Evolutionary conservation across 2,329 filamentous ascomycete genomes (phyloP), one percentile per base, ranked within the genome.

Genomic region (Periglandula ipomoeae): DNA sequence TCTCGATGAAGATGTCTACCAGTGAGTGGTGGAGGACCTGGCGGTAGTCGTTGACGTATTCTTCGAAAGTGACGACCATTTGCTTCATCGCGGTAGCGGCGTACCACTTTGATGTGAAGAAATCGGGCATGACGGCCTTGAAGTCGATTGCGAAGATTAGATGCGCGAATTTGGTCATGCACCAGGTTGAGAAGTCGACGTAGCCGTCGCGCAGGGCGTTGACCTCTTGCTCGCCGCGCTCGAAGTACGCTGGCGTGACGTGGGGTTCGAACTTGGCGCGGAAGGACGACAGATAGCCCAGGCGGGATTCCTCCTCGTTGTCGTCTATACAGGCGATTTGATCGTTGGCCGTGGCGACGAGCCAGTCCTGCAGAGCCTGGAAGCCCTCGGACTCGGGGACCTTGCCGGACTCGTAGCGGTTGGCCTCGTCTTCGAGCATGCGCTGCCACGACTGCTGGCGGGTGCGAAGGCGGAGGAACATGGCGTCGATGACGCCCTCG

Each of bases 291-390:
- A 97, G 77, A 70, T 96, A 96, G 26, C 86, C 87, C 23, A 86
- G 72, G 27, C 85, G 82, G 51, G 79, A 81, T 47, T 82, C 81
- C 47, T 87, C 85, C 52, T 88, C 85, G 56, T 85, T 85, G 61
- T 97, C 94, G 65, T 97, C 93, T 60, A 98, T 95, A 67, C 89
- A 96, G 49, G 90, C 90, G 63, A 98, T 97, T 66, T 98, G 93
- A 69, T 98, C 93, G 70, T 98, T 98, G 57, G 94, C 93, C 50
- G 94, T 89, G 41, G 93, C 90, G 47, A 98, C 83, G 49, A 98
- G 84, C 89, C 91, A 98, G 70, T 98, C 93, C 64, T 95, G 87
- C 24, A 95, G 72, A 3, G 85, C 81, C 64, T 95, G 89, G 60
- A 86, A 83, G 15, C 81, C 78, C 47, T 85, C 80, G 8, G 82